Base-by-base conservation (phyloP, 1,284 basidiomycete genomes). In the Cryptococcus sp. region DNA sequence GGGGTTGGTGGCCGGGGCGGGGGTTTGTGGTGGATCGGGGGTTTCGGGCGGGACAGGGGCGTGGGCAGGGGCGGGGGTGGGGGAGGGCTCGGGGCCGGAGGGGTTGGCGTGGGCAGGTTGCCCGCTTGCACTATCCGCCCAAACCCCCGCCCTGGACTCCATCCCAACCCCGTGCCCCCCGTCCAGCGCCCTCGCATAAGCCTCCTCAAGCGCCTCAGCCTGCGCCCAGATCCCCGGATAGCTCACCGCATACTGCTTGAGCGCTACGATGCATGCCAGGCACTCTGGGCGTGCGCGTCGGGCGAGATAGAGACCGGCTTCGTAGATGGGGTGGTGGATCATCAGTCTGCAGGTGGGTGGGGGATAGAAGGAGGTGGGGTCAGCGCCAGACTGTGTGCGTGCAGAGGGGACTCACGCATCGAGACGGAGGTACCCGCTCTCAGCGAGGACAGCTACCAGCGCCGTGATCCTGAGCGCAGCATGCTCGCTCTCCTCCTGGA, bases 401-500 rank as follows among this genome's bases (percentile, higher is more conserved):
- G n/a, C n/a, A 45, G 49, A 18, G 21, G 8, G 3, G 23, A 64
- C 67, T 52, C 46, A 68, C 87, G 77, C 76, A 55, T 79, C 77
- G 1, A 78, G 63, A 9, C 74, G 64, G 72, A 94, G 77, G 72
- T 93, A 93, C 20, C 87, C 87, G 70, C 92, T 91, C 33, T 85
- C 83, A 12, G 87, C 87, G 63, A 92, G 77, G 11, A 93, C 87
- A 36, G 86, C 86, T 56, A 88, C 87, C 70, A 95, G 77, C 21
- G 89, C 89, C 16, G 91, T 87, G 63, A 95, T 90, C 38, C 92
- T 85, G 63, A 91, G 77, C 0, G 92, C 89, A 28, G 87, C 86
- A 68, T 91, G 87, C 58, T 92, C 71, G 2, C 89, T 88, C 73
- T 95, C 91, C 35, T 88, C 84, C 54, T 82, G 80, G 23, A 93